Evolutionary conservation across 208 protist genomes (phyloP).

Genomic region (Endotrypanum monterogeii): DNA sequence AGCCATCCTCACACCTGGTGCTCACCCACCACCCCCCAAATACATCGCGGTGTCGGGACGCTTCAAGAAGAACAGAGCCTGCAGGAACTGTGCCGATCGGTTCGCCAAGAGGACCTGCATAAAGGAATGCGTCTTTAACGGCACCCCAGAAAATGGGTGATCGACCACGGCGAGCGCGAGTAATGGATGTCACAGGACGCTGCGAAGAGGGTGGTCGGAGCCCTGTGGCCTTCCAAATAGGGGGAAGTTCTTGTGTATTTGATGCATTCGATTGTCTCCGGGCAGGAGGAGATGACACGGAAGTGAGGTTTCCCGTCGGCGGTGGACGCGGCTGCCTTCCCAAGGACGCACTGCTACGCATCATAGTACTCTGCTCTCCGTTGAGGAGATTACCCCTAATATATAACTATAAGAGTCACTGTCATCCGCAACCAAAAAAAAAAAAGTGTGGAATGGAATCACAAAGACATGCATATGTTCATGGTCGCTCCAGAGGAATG

Average conservation of each 20-base stretch:
- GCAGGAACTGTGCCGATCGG: conserved; percentile 41
- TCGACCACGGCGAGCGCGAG: not conserved
- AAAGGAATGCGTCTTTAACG: conserved; percentile 39
- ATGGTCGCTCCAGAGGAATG: not conserved
- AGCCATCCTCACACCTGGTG: conserved; percentile 41
- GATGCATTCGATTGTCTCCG: not conserved
- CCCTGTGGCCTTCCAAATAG: too few species aligned
- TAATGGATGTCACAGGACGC: not conserved
- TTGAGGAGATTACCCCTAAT: not conserved
- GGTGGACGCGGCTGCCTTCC: not conserved
- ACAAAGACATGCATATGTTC: not conserved
- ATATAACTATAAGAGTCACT: too few species aligned
- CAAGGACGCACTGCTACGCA: not conserved
- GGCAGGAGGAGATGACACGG: not conserved
- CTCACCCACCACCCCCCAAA: conserved; percentile 78
- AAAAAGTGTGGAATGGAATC: too few species aligned
- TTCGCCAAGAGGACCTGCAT: conserved; percentile 68
- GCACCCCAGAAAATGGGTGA: conserved; percentile 65
- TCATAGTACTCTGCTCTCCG: not conserved
- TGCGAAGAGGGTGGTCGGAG: not conserved
- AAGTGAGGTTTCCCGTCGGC: not conserved
- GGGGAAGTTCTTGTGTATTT: not conserved
- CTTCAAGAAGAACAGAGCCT: conserved; percentile 63
- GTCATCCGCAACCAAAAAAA: too few species aligned
- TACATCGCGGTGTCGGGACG: conserved; percentile 54